These are phyloP conservation scores for Juncus inflexus DNA, from an alignment of 176 grass and related monocot genomes.

Conservation along the genomic window DNA sequence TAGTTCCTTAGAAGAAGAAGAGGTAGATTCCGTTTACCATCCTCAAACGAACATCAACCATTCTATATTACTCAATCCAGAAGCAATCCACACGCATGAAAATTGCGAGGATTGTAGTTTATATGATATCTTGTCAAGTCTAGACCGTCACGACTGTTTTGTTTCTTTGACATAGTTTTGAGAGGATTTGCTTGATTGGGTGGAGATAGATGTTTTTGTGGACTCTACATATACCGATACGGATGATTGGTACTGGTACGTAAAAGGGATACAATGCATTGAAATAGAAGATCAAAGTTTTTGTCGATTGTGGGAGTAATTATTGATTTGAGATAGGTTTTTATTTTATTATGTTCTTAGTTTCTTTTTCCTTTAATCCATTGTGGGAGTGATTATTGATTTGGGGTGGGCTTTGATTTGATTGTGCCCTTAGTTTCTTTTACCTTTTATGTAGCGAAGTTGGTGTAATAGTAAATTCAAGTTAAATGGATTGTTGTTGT, in stretches of 20 bases:
- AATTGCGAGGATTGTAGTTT: slow-evolving; percentile 67
- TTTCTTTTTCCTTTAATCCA: too few species aligned
- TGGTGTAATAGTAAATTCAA: too few species aligned
- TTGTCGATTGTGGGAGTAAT: slow-evolving; percentile 11
- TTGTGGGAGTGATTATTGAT: too few species aligned
- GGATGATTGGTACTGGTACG: too few species aligned
- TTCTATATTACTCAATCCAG: neutral
- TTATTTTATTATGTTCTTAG: too few species aligned
- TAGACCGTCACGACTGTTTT: slow-evolving; percentile 27
- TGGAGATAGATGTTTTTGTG: slow-evolving; percentile 30
- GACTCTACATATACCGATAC: too few species aligned
- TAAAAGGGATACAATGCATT: slow-evolving; percentile 5
- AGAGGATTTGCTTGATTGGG: slow-evolving; percentile 33
- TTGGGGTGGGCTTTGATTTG: too few species aligned
- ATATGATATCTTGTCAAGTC: slow-evolving; percentile 41
- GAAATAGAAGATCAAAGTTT: slow-evolving; percentile 6
- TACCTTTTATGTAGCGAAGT: too few species aligned
- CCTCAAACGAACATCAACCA: neutral
- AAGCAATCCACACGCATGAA: slow-evolving; percentile 34
- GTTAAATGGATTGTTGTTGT: too few species aligned
- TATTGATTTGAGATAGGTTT: too few species aligned
- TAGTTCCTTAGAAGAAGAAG: slow-evolving; percentile 20
- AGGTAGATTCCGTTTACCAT: neutral
- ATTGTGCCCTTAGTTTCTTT: too few species aligned
- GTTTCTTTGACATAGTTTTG: slow-evolving; percentile 1